Evolutionary conservation across 2,329 filamentous ascomycete species (phyloP).

Genomic region (Parastagonospora nodorum): DNA sequence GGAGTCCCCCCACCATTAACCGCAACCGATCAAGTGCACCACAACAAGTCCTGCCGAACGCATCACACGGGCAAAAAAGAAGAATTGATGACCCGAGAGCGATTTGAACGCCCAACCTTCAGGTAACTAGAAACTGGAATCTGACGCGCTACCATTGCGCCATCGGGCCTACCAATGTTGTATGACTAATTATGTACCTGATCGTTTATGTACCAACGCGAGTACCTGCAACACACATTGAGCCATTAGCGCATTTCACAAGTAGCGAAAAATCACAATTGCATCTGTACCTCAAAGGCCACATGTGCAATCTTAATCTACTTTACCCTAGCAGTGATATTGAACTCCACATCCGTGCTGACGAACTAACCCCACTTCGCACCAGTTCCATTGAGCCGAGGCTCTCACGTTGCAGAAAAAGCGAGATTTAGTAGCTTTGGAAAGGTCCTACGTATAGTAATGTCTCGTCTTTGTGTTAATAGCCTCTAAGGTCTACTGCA

Average conservation of each 20-base stretch:
- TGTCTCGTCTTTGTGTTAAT: neutral
- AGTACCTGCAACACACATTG: neutral
- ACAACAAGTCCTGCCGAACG: neutral
- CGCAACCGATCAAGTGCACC: conserved; percentile 4
- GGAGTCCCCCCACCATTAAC: neutral
- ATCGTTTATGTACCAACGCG: neutral
- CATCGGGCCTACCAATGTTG: conserved; percentile 19
- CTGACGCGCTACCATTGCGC: conserved; percentile 40
- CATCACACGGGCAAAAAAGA: conserved; percentile 9
- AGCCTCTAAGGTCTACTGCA: too few species aligned
- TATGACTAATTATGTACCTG: neutral
- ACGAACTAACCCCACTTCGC: neutral
- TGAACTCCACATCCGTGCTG: neutral
- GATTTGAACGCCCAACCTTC: conserved; percentile 38
- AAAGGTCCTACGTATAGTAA: neutral
- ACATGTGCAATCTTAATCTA: neutral
- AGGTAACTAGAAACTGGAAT: conserved; percentile 32
- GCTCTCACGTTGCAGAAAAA: neutral
- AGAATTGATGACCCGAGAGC: conserved; percentile 22
- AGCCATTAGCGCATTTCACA: too few species aligned
- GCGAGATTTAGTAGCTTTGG: neutral
- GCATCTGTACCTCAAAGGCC: neutral
- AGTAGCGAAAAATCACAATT: neutral
- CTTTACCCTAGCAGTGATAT: neutral
- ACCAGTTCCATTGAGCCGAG: neutral